phyloP scores from a whole-genome alignment of 164 flowering plant species.

The Chloranthus sessilifolius region DNA sequence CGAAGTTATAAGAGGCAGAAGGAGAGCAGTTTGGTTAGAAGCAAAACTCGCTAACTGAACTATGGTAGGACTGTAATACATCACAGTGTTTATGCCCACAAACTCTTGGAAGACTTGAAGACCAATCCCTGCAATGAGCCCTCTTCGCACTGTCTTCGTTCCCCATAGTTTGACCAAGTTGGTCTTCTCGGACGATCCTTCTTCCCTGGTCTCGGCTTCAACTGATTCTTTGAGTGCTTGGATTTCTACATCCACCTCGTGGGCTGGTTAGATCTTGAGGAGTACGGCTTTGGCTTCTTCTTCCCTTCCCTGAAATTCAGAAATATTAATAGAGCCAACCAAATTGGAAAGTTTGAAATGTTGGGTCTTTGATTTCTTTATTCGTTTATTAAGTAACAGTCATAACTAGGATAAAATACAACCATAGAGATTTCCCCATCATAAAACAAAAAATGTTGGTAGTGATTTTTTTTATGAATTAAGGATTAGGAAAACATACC shows the following conservation, averaged over 20 bases:
- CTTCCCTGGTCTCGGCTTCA: conserved; percentile 36
- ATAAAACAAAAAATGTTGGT: not conserved
- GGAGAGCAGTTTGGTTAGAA: conserved; percentile 59
- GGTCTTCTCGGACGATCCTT: conserved; percentile 33
- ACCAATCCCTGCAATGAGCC: conserved; percentile 51
- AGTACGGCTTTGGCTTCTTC: conserved; percentile 49
- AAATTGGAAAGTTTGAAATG: no score
- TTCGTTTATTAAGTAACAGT: no score
- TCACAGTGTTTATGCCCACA: conserved; percentile 72
- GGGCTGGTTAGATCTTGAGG: conserved; percentile 38
- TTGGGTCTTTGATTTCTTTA: no score
- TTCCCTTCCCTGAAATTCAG: conserved; percentile 35
- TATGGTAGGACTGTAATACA: conserved; percentile 77
- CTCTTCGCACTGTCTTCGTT: conserved; percentile 53
- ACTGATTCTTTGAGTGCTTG: conserved; percentile 39
- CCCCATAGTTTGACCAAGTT: conserved; percentile 28
- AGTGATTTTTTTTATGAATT: not conserved
- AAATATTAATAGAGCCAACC: no score
- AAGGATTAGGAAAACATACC: not conserved
- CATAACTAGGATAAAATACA: no score
- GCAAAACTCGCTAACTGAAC: conserved; percentile 63
- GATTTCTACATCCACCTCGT: conserved; percentile 51
- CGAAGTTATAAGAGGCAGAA: conserved; percentile 53
- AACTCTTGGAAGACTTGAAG: conserved; percentile 68
- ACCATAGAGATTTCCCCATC: no score